Evolutionary conservation across 768 basidiomycete species (phyloP), one percentile per base, ranked within the genome.

Genomic region (Macrolepiota fuliginosa): DNA sequence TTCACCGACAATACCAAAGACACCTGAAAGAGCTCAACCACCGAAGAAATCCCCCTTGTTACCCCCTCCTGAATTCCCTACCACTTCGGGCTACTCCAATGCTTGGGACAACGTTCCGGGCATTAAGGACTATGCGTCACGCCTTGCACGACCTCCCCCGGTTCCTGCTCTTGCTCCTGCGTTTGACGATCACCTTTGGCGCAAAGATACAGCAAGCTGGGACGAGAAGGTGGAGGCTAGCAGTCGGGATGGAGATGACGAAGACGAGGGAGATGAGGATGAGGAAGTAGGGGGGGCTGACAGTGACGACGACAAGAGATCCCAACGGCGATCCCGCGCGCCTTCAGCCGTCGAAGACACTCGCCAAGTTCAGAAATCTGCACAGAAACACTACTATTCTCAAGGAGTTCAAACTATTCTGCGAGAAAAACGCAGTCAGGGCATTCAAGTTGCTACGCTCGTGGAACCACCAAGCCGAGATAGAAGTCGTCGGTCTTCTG

Each of bases 51-150:
- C 64, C 19, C 69, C 68, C 6, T 68, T 80, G 15, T 81, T 82
- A 13, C 81, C 81, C 17, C 70, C 81, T 29, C 69, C 73, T 51
- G 85, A 85, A 2, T 77, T 88, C 32, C 88, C 90, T 7, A 74
- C 77, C 15, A 76, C 82, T 13, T 76, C 92, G 62, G 78, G 79
- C 15, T 93, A 91, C 72, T 75, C 81, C 5, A 94, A 97, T 73
- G 91, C 90, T 1, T 94, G 93, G 92, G 96, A 98, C 68, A 77
- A 70, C 40, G 85, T 91, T 24, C 90, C 92, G 6, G 87, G 86
- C 63, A 94, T 94, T 60, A 86, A 90, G 65, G 83, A 80, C 62
- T 93, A 95, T 72, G 89, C 89, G 1, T 79, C 83, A 13, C 79
- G 79, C 63, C 74, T 88, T 35, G 82, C 81, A 37, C 78, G 83